Percentiles rank a stretch among this genome's conserved stretches.
Conservation (phyloP, 768 basidiomycete genomes). For the Boletus subparvulus region DNA sequence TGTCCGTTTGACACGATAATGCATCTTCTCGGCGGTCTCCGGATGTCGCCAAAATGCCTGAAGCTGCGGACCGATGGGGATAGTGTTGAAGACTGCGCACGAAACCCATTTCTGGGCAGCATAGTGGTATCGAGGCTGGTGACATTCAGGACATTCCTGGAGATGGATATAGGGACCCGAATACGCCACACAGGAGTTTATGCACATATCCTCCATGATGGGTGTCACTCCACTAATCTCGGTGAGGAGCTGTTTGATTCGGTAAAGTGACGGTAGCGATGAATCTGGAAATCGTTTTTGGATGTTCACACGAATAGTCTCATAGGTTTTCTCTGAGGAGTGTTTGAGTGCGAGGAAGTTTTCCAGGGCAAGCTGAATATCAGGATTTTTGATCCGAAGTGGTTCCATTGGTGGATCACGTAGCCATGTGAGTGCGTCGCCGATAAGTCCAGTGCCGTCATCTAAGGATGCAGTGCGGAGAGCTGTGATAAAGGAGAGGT, state of each 20-base stretch:
- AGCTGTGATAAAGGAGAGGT: too few species aligned
- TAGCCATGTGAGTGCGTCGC: background rate
- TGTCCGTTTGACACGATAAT: background rate
- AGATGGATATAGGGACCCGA: background rate
- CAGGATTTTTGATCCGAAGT: background rate
- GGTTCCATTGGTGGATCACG: background rate
- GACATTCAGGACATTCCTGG: background rate
- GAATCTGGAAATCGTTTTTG: background rate
- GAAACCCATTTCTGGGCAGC: too few species aligned
- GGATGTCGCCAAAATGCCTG: background rate
- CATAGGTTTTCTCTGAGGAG: background rate
- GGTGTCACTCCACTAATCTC: background rate
- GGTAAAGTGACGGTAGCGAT: background rate
- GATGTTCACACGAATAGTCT: background rate
- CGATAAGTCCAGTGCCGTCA: background rate
- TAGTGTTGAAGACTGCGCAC: background rate
- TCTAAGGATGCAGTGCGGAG: too few species aligned
- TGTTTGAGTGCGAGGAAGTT: background rate
- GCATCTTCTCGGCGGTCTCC: background rate
- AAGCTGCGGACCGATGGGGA: background rate
- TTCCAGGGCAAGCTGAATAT: background rate
- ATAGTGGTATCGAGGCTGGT: too few species aligned
- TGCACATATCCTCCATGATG: background rate
- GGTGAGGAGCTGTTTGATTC: background rate
- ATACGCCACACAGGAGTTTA: background rate